Evolutionary conservation across 192 early-diverging fungal genomes (phyloP).

Genomic region (Backusella parvicylindrica): DNA sequence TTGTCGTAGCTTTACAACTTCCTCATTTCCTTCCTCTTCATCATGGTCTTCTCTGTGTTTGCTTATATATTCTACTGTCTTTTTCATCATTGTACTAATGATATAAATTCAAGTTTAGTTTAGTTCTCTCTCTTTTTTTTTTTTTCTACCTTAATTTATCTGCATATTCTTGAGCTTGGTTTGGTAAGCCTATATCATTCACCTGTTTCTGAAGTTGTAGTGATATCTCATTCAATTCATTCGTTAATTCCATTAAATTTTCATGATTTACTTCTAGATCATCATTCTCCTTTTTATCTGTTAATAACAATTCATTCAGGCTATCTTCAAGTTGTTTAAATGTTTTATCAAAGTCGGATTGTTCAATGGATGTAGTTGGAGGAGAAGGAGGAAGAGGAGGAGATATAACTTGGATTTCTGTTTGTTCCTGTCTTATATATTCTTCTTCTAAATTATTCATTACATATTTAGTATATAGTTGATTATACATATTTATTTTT

Average conservation of each 20-base stretch:
- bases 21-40: not conserved
- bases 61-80: not conserved
- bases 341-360: not conserved
- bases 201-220: not conserved
- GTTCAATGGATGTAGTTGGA: not conserved
- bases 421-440: not conserved
- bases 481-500: no score
- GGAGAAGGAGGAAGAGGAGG: not conserved
- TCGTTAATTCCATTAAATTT: not conserved
- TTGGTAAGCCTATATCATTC: not conserved
- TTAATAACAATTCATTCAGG: not conserved
- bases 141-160: not conserved
- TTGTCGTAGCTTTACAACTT: not conserved
- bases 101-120: not conserved
- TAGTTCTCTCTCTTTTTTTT: not conserved
- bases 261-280: not conserved
- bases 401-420: not conserved
- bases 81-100: not conserved
- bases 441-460: no score
- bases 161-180: not conserved
- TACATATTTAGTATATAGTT: no score
- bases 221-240: not conserved
- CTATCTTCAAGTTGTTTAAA: not conserved
- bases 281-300: not conserved
- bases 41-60: not conserved